Percentiles rank a stretch among this genome's conserved stretches.
phyloP scores from a whole-genome alignment of 208 protist genomes.

The Jaenimonas drosophilae region DNA sequence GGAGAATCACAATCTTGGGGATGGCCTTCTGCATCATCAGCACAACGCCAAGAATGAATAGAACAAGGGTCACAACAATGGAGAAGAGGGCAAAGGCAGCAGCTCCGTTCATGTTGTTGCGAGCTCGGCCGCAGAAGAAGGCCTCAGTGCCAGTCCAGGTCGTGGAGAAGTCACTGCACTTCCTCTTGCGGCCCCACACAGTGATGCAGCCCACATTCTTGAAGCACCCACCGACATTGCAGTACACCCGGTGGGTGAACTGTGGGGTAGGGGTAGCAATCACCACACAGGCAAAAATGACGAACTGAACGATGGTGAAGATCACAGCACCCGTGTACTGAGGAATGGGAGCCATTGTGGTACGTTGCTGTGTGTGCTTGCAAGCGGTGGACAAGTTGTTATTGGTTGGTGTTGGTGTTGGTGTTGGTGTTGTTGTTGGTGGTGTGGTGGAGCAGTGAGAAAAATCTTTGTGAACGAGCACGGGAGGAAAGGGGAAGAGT shows the following conservation, averaged over 20 bases:
- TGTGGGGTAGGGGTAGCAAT: slow-evolving; percentile 12
- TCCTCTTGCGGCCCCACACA: slow-evolving; percentile 9
- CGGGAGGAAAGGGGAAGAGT: too few relatives aligned
- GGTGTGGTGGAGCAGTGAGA: too few relatives aligned
- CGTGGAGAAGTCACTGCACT: slow-evolving; percentile 6
- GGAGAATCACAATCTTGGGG: not conserved
- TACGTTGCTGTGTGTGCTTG: too few relatives aligned
- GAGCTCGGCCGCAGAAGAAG: not conserved
- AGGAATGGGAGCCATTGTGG: not conserved
- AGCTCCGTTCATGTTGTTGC: slow-evolving; percentile 4
- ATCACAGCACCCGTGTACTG: too few relatives aligned
- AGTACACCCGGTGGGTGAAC: slow-evolving; percentile 3
- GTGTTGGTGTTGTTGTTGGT: too few relatives aligned
- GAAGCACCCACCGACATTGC: not conserved
- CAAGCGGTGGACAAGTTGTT: too few relatives aligned
- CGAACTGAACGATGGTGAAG: slow-evolving; percentile 1
- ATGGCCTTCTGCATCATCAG: not conserved
- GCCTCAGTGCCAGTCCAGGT: not conserved
- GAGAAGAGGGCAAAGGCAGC: slow-evolving; percentile 1
- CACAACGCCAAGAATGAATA: not conserved
- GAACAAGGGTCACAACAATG: slow-evolving; percentile 1
- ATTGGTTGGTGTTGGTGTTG: too few relatives aligned
- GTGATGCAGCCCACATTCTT: too few relatives aligned
- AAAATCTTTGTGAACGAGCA: too few relatives aligned
- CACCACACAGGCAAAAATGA: slow-evolving; percentile 7